Evolutionary conservation across 257 asterid species (phyloP), one percentile per base, ranked within the genome.

Genomic region (Solanum lycopersicoides): DNA sequence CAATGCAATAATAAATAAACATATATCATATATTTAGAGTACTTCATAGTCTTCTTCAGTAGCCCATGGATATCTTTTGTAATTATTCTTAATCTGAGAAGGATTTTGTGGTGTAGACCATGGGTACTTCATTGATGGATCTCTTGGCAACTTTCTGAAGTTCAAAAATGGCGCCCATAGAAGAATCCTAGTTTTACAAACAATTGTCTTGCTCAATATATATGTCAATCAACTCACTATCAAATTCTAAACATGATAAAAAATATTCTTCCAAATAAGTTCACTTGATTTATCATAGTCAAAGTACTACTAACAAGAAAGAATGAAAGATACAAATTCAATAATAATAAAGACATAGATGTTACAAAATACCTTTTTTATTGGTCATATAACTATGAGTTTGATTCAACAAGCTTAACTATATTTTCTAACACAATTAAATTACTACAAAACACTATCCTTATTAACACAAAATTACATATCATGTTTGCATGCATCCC

Each of bases 81-180:
- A 91, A 25, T 89, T 93, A 77, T 94, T 94, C 87, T 89, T 96
- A 32, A 94, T 86, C 83, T 89, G 73, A 16, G 96, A 90, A 53
- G 96, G 94, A 84, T 95, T 86, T 89, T 92, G 91, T 11, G 98
- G 98, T 15, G 88, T 89, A 8, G 95, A 91, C 98, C 99, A 96
- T 2, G 99, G 99, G 59, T 95, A 95, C 92, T 95, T 94, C 95
- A 96, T 91, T 16, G 89, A 83, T 86, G 98, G 97, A 91, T 95
- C 97, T 89, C 98, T 34, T 2, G 98, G 98, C 42, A 96, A 91
- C 87, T 94, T 96, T 76, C 98, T 92, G 94, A 95, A 94, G 94
- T 96, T 96, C 75, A 96, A 89, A 88, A 96, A 96, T 89, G 98
- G 98, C 59, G 98, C 98, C 98, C 98, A 95, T 53, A 95, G 90